Percentiles rank a stretch among this genome's conserved stretches.
Evolutionary conservation across 305 asterid genomes (phyloP).

Genomic region (Fraxinus sp.): DNA sequence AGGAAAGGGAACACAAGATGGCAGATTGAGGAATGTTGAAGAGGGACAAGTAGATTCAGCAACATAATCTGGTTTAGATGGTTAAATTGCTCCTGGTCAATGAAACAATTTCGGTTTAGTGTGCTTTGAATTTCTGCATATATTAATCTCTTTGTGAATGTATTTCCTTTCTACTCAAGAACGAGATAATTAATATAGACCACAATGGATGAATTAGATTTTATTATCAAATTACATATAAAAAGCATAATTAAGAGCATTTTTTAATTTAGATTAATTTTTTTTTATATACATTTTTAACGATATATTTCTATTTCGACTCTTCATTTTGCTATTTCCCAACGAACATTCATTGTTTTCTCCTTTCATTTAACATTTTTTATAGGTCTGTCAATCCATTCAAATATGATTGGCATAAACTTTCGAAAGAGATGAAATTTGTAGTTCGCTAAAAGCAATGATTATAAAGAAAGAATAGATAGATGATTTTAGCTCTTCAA

Average conservation of each 20-base stretch:
- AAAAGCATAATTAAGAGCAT: background rate
- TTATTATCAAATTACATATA: background rate
- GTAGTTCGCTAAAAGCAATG: background rate
- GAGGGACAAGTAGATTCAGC: constrained; percentile 13
- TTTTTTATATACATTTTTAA: background rate
- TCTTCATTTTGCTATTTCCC: background rate
- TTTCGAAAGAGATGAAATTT: background rate
- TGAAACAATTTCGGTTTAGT: background rate
- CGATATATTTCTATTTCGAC: background rate
- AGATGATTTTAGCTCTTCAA: background rate
- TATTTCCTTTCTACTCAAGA: background rate
- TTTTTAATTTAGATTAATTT: background rate
- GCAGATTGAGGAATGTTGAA: constrained; percentile 12
- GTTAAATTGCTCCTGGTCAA: background rate
- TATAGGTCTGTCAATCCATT: background rate
- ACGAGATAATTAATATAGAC: background rate
- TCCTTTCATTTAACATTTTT: background rate
- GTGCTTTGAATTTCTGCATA: background rate
- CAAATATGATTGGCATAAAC: background rate
- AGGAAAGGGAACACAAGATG: constrained; percentile 3
- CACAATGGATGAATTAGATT: background rate
- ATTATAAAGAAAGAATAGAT: no score
- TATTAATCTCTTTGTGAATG: background rate
- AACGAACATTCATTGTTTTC: background rate
- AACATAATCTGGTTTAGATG: background rate